These are phyloP conservation scores for Apophysomyces trapeziformis DNA, from an alignment of 371 early-diverging fungal species.

Conservation along the genomic window DNA sequence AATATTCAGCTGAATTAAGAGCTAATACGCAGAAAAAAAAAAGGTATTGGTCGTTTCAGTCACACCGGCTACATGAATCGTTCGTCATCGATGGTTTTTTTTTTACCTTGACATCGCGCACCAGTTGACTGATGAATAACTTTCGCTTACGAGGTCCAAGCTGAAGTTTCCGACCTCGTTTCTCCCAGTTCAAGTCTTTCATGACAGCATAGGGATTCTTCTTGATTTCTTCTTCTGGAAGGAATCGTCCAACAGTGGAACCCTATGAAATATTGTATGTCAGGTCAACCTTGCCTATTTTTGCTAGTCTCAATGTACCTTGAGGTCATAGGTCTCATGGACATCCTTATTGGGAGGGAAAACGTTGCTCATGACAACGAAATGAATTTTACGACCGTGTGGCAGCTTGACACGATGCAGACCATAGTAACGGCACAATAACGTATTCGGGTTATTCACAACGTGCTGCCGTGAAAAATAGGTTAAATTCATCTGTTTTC, in stretches of 20 bases:
- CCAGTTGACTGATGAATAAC: conserved; percentile 85
- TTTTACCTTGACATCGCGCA: conserved; percentile 77
- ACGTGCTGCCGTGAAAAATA: conserved; percentile 68
- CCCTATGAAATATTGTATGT: conserved; percentile 25
- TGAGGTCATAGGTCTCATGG: conserved; percentile 95
- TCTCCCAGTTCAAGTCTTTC: conserved; percentile 96
- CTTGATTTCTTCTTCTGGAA: conserved; percentile 75
- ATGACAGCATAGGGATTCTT: conserved; percentile 85
- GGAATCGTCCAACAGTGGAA: conserved; percentile 86
- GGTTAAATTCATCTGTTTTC: neutral
- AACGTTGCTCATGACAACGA: conserved; percentile 98
- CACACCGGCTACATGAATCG: conserved; percentile 59
- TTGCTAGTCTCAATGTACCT: conserved; percentile 49
- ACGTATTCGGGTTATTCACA: conserved; percentile 86
- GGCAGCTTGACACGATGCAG: conserved; percentile 96
- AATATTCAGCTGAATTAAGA: conserved; percentile 82
- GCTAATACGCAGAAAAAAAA: conserved; percentile 66
- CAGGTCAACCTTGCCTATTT: neutral
- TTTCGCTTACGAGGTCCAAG: conserved; percentile 86
- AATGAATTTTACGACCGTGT: conserved; percentile 92
- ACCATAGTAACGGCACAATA: conserved; percentile 93
- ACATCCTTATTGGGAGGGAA: conserved; percentile 97
- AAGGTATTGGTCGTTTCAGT: conserved; percentile 41
- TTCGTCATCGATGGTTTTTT: neutral
- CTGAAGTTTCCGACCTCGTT: conserved; percentile 72